Evolutionary conservation across 257 asterid genomes (phyloP), one percentile per base, ranked within the genome.

Genomic region (Lantana camara): DNA sequence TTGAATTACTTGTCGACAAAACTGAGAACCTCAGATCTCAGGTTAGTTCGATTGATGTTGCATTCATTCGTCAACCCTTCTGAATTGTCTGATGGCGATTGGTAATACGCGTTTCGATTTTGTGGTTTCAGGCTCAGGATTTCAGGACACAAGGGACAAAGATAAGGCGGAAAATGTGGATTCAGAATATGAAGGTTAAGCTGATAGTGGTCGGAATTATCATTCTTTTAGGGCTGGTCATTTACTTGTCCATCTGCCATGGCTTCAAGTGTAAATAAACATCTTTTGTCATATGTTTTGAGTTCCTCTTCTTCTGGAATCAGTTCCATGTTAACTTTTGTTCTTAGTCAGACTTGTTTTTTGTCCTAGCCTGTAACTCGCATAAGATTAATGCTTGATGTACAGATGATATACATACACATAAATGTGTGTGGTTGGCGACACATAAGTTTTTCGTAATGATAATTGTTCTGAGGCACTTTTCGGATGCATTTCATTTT

Each of bases 161-260:
- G 61, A 57, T 85, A 69, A 73, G 72, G 69, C 64, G 79, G 49
- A 77, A 77, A 65, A 75, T 85, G 87, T 82, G 92, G 92, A 2
- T 82, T 69, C 83, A 82, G 72, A 85, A 85, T 24, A 75, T 85
- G 88, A 83, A 85, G 81, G 72, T 82, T 55, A 85, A 82, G 77
- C 78, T 85, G 66, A 69, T 78, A 30, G 87, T 83, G 60, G 53
- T 71, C 34, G 78, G 75, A 8, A 68, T 84, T 17, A 13, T 81
- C 62, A 22, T 77, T 32, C 70, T 64, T 8, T 52, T 82, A 51
- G 67, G 41, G 7, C 78, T 84, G 21, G 48, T 81, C 70, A 68
- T 84, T 27, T 67, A 75, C 67, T 52, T 84, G 57, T 74, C 85
- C 12, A 71, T 81, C 68, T 84, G 88, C 63, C 86, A 67, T 22